Evolutionary conservation across 306 rosid species (phyloP), one percentile per base, ranked within the genome.

Genomic region (Vicia faba): DNA sequence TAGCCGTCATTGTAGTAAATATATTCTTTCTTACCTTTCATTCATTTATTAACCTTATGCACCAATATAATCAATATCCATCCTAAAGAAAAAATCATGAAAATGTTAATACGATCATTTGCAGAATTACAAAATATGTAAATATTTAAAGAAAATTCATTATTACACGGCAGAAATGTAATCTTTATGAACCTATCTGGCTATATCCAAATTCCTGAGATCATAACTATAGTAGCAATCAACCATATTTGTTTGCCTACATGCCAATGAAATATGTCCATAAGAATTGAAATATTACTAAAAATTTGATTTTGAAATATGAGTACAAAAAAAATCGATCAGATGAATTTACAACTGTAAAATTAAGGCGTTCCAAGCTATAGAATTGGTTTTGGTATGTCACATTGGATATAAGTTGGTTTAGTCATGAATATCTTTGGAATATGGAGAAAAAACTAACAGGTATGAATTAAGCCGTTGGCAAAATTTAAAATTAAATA

Each of bases 121-220:
- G 2, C 20, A 64, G 15, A 77, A 64, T 72, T 58, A 36, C 61
- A 51, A 41, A 31, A 43, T 40, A 54, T 1, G 28, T 16, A 53
- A 40, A 64, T 2, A 46, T 49, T 77, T 44, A 25, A 4, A 54
- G 66, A 61, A 20, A 66, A 66, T 35, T 25, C 60, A 69, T 77
- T 88, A 51, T 73, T 82, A 93, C 98, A 93, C 97, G 9, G 98
- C 96, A 79, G 91, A 86, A 71, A 88, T 96, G 75, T 93, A 97
- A 79, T 89, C 98, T 73, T 57, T 82, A 75, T 93, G 97, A 41
- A 93, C 98, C 66, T 93, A 88, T 60, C 81, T 93, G 43, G 97
- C 91, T 78, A 86, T 96, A 43, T 64, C 75, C 36, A 88, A 82
- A 66, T 86, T 89, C 80, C 97, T 88, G 58, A 70, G 35, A 80